Percentiles rank a stretch among this genome's conserved stretches.
Evolutionary conservation across 179 eudicot genomes (phyloP).

Genomic region (Beta macrorhiza): DNA sequence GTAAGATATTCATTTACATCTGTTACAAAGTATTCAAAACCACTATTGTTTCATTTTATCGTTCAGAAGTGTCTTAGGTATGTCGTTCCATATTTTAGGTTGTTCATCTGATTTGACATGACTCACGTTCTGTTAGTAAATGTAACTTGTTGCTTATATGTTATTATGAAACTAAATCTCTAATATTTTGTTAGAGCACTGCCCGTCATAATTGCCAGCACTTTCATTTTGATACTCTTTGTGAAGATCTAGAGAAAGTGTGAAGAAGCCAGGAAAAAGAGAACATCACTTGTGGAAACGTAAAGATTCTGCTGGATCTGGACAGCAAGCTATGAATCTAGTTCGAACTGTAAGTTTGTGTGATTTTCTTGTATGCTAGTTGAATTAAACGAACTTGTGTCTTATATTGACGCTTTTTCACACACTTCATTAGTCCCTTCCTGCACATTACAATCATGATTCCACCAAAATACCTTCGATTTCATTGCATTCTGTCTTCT

Average conservation of each 20-base stretch:
- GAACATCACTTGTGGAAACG: conserved; percentile 88
- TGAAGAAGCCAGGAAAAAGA: conserved; percentile 56
- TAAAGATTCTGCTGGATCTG: conserved; percentile 77
- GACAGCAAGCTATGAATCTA: conserved; percentile 82
- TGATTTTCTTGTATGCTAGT: background rate
- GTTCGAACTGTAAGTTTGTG: conserved; percentile 64
- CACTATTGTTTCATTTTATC: too few relatives aligned
- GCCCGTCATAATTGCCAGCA: background rate
- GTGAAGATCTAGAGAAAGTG: conserved; percentile 38
- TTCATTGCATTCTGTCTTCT: background rate
- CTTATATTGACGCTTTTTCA: background rate
- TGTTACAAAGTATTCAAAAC: background rate
- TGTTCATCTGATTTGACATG: background rate
- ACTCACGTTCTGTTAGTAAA: background rate
- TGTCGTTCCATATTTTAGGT: background rate
- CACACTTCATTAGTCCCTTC: background rate
- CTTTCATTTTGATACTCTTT: conserved; percentile 8
- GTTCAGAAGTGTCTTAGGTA: background rate
- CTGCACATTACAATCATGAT: background rate
- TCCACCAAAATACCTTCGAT: background rate
- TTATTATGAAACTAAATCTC: background rate
- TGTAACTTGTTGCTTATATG: too few relatives aligned
- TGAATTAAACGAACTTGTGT: background rate
- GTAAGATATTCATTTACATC: conserved; percentile 33
- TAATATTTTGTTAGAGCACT: background rate